Evolutionary conservation across 2,329 filamentous ascomycete species (phyloP), one percentile per base, ranked within the genome.

Genomic region (Fusarium continuum): DNA sequence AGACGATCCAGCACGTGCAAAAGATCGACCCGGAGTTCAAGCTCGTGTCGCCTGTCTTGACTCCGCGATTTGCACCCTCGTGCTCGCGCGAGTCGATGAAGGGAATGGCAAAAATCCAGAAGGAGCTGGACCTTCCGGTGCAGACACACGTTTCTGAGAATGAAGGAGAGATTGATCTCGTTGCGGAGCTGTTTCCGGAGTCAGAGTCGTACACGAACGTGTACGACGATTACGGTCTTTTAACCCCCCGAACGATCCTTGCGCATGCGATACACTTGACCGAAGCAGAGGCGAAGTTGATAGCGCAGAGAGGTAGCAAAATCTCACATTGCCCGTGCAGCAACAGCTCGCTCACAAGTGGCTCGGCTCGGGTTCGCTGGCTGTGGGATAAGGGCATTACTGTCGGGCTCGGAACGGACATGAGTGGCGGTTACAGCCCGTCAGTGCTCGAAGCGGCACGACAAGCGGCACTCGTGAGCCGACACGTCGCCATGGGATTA

Each of bases 111-210:
- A 72, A 78, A 2, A 77, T 97, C 6, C 89, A 90, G 6, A 75
- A 77, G 7, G 82, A 88, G 47, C 87, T 84, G 4, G 77, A 81
- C 22, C 79, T 94, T 4, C 89, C 90, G 1, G 82, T 93, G 31
- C 94, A 98, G 79, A 97, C 94, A 7, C 94, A 98, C 77, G 87
- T 98, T 50, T 91, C 89, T 0, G 94, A 98, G 75, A 97, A 97
- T 75, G 79, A 77, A 11, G 79, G 80, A 66, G 94, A 98, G 77
- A 80, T 94, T 31, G 79, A 79, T 4, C 83, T 96, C 1, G 93
- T 97, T 2, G 75, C 79, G 14, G 69, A 85, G 9, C 72, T 93
- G 38, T 96, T 96, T 76, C 90, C 91, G 0, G 78, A 83, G 0
- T 76, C 79, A 28, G 73, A 73, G 4, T 84, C 80, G 14, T 98